Base-by-base conservation (phyloP, 2,329 filamentous ascomycete genomes). In the Sarocladium oryzae region DNA sequence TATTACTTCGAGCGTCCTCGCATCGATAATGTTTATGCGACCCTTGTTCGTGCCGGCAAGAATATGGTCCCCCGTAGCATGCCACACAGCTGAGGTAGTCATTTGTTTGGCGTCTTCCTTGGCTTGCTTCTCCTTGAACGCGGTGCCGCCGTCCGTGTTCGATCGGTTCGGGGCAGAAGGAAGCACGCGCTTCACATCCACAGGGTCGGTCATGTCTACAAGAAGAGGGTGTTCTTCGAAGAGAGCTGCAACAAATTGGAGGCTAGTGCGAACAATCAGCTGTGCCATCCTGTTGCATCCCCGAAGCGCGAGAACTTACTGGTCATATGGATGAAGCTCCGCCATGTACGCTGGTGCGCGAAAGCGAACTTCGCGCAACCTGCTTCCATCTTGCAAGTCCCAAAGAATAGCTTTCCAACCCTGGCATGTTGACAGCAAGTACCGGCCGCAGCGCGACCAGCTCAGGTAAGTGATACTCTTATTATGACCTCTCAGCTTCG, bases 331-430 rank as follows among this genome's bases (percentile, higher is more conserved):
- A 68, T 99, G 89, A 52, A 99, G 75, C 70, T 99, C 93, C 3
- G 92, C 95, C 60, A 95, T 95, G 70, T 96, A 99, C 30, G 96
- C 88, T 1, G 92, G 90, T 2, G 91, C 89, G 57, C 92, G 85
- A 63, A 99, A 96, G 57, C 90, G 87, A 60, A 96, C 86, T 58
- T 89, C 91, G 57, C 91, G 85, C 61, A 91, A 74, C 54, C 88
- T 76, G 63, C 86, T 77, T 43, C 81, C 77, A 53, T 81, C 75
- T 51, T 79, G 79, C 53, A 99, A 74, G 68, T 99, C 93, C 93
- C 93, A 99, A 1, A 99, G 77, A 49, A 96, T 90, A 56, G 88
- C 91, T 69, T 95, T 95, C 88, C 92, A 97, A 62, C 96, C 93
- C 66, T 96, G 89, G 40, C 90, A 95, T 10, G 90, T 88, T 53